These are phyloP conservation scores for Eucalyptus shirleyi DNA, from an alignment of 345 rosid genomes.

Conservation along the genomic window DNA sequence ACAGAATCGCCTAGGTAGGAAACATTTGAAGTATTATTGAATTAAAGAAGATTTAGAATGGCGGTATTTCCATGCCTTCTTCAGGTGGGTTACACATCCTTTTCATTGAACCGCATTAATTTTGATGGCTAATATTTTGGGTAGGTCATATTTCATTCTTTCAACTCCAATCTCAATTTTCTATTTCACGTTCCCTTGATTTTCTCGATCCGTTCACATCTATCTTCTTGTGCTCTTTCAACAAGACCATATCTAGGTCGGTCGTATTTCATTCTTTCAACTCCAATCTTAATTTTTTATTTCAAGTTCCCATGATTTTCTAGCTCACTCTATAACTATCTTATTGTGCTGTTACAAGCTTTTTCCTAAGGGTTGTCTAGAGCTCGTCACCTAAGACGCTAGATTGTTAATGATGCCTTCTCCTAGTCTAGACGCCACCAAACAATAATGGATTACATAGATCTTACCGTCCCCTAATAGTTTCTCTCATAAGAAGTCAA, in stretches of 20 bases:
- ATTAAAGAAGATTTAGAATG: background rate
- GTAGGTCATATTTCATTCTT: background rate
- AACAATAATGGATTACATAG: background rate
- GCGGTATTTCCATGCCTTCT: background rate
- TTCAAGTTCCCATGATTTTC: background rate
- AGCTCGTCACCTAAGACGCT: background rate
- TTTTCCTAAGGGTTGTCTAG: no score
- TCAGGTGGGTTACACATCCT: background rate
- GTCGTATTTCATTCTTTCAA: no score
- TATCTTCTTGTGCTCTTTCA: background rate
- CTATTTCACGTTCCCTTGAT: background rate
- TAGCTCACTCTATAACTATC: background rate
- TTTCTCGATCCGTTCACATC: background rate
- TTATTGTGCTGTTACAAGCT: background rate
- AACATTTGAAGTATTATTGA: background rate
- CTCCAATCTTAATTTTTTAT: background rate
- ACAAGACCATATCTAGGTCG: background rate
- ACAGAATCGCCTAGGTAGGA: background rate
- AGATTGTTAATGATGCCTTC: background rate
- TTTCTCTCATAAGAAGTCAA: background rate
- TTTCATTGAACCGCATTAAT: background rate
- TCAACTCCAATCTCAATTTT: background rate
- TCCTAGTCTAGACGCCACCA: background rate
- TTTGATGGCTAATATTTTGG: background rate
- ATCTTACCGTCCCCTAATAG: background rate